Conservation (phyloP, 108 stramenopile species). For the Conticribra guillardii region DNA sequence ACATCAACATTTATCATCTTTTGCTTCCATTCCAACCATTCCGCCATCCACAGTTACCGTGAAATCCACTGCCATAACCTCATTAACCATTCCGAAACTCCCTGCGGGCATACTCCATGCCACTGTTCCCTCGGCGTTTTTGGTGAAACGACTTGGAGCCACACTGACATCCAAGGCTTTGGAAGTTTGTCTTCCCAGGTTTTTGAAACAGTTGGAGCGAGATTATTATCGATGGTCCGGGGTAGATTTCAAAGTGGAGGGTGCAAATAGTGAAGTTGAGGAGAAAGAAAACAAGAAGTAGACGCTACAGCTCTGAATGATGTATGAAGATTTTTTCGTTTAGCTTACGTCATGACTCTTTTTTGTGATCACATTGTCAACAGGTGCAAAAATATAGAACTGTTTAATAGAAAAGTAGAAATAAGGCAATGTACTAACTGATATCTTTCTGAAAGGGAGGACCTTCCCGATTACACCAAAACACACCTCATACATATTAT, state of each 20-base stretch:
- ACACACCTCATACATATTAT: no score
- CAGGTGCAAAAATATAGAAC: no score
- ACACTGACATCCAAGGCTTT: slow-evolving; percentile 49
- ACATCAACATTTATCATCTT: background rate
- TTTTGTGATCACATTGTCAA: no score
- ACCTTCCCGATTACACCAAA: no score
- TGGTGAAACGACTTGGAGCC: slow-evolving; percentile 49
- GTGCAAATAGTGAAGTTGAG: background rate
- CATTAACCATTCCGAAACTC: slow-evolving; percentile 43
- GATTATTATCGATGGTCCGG: slow-evolving; percentile 53
- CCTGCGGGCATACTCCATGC: slow-evolving; percentile 37
- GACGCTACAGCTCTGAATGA: no score
- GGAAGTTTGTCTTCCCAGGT: slow-evolving; percentile 49
- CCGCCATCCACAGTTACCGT: slow-evolving; percentile 32
- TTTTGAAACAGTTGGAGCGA: slow-evolving; percentile 47
- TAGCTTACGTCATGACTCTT: no score
- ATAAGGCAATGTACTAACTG: no score
- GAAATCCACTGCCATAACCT: slow-evolving; percentile 48
- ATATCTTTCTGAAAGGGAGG: no score
- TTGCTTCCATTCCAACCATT: background rate
- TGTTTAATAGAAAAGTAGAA: no score
- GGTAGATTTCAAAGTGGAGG: background rate
- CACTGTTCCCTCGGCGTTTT: slow-evolving; percentile 45
- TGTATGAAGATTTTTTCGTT: no score
- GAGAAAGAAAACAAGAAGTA: no score